Percentiles rank a stretch among this genome's conserved stretches.
Conservation (phyloP, 768 basidiomycete species). For the Suillus subluteus region DNA sequence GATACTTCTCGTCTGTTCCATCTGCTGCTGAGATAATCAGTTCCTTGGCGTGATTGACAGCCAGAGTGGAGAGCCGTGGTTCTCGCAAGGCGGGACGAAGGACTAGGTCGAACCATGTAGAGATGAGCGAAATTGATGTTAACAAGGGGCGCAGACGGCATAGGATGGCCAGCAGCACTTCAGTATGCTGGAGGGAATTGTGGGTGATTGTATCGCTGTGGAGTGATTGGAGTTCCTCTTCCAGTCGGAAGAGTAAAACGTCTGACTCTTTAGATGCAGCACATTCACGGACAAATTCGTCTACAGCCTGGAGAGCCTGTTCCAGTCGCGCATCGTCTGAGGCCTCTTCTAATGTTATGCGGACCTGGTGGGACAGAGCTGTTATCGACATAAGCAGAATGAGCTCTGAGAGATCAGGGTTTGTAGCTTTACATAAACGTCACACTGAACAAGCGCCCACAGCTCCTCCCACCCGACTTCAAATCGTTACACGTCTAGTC, state of each 20-base stretch:
- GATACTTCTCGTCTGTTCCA: conserved; percentile 44
- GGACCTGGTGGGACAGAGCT: conserved; percentile 53
- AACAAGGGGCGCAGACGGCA: conserved; percentile 64
- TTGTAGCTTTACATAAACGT: not conserved
- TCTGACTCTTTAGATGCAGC: conserved; percentile 51
- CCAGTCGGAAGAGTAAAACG: conserved; percentile 50
- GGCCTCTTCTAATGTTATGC: conserved; percentile 57
- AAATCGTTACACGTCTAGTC: conserved; percentile 6
- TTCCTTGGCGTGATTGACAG: conserved; percentile 70
- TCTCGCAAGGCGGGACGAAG: conserved; percentile 79
- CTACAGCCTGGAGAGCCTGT: conserved; percentile 52
- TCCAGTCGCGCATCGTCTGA: conserved; percentile 53
- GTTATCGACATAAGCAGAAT: conserved; percentile 37
- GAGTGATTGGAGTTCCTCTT: conserved; percentile 68
- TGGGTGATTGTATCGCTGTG: conserved; percentile 69
- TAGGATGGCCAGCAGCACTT: conserved; percentile 69
- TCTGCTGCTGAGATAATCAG: conserved; percentile 67
- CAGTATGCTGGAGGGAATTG: conserved; percentile 60
- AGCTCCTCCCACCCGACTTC: not conserved
- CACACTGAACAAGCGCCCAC: not conserved
- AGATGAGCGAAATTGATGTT: conserved; percentile 67
- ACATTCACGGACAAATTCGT: conserved; percentile 58
- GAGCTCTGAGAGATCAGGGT: conserved; percentile 1
- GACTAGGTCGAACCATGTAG: conserved; percentile 81
- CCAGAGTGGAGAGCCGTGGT: conserved; percentile 61